Evolutionary conservation across 2,329 filamentous ascomycete species (phyloP).

Genomic region (Pseudovirgaria hyperparasitica): DNA sequence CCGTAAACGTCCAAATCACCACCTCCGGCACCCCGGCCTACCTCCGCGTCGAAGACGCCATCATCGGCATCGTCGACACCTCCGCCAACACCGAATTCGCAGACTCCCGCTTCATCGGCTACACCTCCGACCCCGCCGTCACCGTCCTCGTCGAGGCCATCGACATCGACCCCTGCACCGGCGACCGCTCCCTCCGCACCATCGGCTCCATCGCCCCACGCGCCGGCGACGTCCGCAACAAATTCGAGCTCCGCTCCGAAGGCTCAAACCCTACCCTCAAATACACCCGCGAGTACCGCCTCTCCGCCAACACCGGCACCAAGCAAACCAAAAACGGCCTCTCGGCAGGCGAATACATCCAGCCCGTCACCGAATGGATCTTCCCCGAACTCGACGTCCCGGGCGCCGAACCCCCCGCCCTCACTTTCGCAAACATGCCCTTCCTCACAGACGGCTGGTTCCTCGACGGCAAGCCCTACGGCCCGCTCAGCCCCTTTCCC

Average conservation of each 20-base stretch:
- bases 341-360: conserved; percentile 28
- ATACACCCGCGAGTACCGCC: conserved; percentile 30
- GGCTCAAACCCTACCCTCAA: conserved; percentile 8
- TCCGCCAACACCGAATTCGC: conserved; percentile 24
- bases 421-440: conserved; percentile 20
- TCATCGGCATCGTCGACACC: conserved; percentile 26
- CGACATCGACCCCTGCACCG: conserved; percentile 31
- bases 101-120: conserved; percentile 25
- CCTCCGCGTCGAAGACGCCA: conserved; percentile 30
- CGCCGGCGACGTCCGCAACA: conserved; percentile 23
- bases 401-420: conserved; percentile 20
- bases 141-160: conserved; percentile 26
- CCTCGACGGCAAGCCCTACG: conserved; percentile 19
- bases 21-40: conserved; percentile 24
- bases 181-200: conserved; percentile 21
- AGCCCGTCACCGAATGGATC: conserved; percentile 31
- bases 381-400: conserved; percentile 29
- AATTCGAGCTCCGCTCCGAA: conserved; percentile 25
- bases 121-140: conserved; percentile 22
- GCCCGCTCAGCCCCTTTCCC: conserved; percentile 26
- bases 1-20: conserved; percentile 28
- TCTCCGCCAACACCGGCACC: conserved; percentile 21
- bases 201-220: conserved; percentile 21
- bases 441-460: conserved; percentile 20
- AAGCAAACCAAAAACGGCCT: conserved; percentile 26